Percentiles rank a stretch among this genome's conserved stretches.
phyloP scores from a whole-genome alignment of 169 alveolate species.

The Plasmodium vivax region DNA sequence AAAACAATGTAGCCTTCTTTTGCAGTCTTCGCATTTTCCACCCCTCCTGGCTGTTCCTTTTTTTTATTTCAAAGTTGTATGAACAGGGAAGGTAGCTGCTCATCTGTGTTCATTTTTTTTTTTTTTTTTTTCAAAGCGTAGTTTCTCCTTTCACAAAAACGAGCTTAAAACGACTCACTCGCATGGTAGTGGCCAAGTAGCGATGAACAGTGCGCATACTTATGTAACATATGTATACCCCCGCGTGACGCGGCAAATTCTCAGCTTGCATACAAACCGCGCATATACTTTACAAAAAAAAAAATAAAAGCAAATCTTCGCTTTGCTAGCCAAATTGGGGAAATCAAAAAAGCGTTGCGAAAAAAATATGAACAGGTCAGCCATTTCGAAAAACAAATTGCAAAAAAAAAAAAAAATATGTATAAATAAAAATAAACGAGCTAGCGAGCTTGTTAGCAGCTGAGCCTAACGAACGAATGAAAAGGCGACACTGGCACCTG shows the following conservation, averaged over 20 bases:
- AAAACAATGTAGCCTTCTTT: background rate
- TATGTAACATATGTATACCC: background rate
- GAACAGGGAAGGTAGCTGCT: slow-evolving; percentile 10
- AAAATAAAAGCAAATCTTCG: background rate
- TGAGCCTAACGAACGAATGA: background rate
- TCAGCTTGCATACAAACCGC: background rate
- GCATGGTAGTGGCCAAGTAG: background rate
- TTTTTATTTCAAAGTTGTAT: background rate
- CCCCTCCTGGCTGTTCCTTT: background rate
- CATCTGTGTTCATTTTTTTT: background rate
- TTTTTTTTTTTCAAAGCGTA: background rate
- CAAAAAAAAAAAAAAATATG: background rate
- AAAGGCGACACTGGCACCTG: background rate
- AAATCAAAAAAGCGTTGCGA: background rate
- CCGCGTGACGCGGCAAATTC: background rate
- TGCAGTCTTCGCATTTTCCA: background rate
- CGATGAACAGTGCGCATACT: background rate
- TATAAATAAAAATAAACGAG: background rate
- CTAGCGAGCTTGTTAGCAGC: background rate
- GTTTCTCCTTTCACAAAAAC: background rate
- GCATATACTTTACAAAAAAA: background rate
- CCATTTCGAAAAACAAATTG: background rate
- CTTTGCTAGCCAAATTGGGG: background rate
- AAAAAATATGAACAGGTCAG: background rate
- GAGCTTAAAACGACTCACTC: background rate